phyloP scores from a whole-genome alignment of 1,284 basidiomycete genomes.

The Leccinum pallidistipes region DNA sequence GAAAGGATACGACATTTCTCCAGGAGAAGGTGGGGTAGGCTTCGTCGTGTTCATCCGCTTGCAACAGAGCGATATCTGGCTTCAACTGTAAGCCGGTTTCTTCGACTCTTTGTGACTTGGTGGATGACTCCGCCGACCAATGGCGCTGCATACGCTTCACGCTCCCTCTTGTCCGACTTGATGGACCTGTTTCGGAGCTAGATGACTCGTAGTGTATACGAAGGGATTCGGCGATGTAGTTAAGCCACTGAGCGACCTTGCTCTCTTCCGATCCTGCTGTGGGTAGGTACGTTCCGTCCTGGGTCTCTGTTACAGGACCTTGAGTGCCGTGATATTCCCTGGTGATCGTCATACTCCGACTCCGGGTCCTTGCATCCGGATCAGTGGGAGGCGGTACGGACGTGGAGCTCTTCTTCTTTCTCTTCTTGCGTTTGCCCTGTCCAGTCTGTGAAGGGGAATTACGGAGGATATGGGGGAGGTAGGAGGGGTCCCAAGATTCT shows the following conservation, averaged over 20 bases:
- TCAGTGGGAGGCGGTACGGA: background rate
- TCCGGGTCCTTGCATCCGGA: background rate
- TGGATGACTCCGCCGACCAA: background rate
- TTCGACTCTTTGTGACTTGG: background rate
- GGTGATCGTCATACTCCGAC: background rate
- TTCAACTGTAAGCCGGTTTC: background rate
- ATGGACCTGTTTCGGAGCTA: background rate
- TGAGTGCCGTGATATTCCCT: background rate
- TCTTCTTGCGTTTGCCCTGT: background rate
- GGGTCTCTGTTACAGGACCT: background rate
- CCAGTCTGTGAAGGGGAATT: background rate
- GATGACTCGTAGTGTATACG: background rate
- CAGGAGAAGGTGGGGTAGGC: background rate
- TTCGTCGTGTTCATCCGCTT: background rate
- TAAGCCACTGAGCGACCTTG: background rate
- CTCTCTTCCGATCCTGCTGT: background rate
- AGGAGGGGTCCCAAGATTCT: background rate
- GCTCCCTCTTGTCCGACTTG: background rate
- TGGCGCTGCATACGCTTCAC: background rate
- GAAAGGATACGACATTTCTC: background rate
- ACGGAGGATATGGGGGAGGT: background rate
- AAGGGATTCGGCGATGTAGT: background rate
- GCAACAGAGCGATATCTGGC: background rate
- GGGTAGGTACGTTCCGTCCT: background rate
- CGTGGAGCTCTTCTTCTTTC: background rate